phyloP scores from a whole-genome alignment of 108 stramenopile genomes.

The Chaetoceros muelleri region DNA sequence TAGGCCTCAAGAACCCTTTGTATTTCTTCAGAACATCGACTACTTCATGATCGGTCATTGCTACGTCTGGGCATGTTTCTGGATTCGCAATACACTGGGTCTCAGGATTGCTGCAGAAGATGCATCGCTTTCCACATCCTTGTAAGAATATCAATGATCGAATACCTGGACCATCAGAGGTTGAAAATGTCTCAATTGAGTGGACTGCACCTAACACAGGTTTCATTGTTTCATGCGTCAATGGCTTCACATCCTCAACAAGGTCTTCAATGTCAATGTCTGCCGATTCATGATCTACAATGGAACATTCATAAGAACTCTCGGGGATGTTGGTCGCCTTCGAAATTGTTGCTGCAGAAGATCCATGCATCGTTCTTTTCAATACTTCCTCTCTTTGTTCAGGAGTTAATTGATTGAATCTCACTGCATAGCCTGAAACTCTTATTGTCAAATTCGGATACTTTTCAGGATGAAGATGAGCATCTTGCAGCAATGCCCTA shows the following conservation, averaged over 20 bases:
- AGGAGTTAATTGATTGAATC: conserved; percentile 49
- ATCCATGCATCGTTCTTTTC: conserved; percentile 36
- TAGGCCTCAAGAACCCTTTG: conserved; percentile 30
- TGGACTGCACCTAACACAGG: conserved; percentile 22
- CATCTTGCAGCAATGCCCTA: conserved; percentile 36
- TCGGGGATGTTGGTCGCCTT: background rate
- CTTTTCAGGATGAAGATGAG: conserved; percentile 50
- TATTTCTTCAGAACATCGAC: conserved; percentile 28
- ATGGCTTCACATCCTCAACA: conserved; percentile 12
- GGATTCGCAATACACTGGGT: conserved; percentile 41
- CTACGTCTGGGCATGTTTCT: conserved; percentile 30
- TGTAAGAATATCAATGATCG: conserved; percentile 44
- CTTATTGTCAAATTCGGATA: conserved; percentile 58
- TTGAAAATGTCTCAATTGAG: conserved; percentile 31
- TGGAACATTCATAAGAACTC: background rate
- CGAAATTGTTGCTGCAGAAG: conserved; percentile 18
- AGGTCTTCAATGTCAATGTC: conserved; percentile 3
- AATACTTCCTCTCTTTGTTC: conserved; percentile 61
- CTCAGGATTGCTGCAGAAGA: conserved; percentile 55
- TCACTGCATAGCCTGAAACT: conserved; percentile 52
- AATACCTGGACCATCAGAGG: conserved; percentile 41
- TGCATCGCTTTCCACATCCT: conserved; percentile 50
- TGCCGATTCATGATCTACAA: background rate
- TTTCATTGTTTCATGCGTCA: too few relatives aligned
- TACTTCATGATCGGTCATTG: conserved; percentile 36